Evolutionary conservation across 139 green algal species (phyloP).

Genomic region (Auxenochlorella protothecoides): DNA sequence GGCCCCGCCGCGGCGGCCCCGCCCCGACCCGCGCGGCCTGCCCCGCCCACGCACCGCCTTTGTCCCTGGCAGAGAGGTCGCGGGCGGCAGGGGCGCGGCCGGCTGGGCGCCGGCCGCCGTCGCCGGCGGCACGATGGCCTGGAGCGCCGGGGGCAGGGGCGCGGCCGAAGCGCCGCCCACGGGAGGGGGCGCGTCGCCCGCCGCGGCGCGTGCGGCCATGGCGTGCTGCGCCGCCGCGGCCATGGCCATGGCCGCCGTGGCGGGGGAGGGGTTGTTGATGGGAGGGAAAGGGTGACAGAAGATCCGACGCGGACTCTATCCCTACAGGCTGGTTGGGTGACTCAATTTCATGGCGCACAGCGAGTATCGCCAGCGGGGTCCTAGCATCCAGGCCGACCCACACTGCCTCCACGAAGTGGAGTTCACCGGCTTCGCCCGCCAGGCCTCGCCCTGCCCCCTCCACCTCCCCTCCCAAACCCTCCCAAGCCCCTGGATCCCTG

Average conservation of each 20-base stretch:
- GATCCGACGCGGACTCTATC: no score
- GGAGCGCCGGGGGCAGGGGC: conserved; percentile 8
- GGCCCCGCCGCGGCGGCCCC: background rate
- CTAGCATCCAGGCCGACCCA: no score
- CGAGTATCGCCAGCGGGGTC: no score
- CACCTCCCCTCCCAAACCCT: conserved; percentile 36
- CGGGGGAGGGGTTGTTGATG: background rate
- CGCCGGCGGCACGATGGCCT: conserved; percentile 13
- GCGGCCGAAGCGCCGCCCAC: background rate
- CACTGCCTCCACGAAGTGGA: no score
- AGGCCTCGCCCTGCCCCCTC: conserved; percentile 34
- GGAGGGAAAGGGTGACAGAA: no score
- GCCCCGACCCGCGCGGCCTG: background rate
- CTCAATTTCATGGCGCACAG: no score
- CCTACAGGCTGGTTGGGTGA: no score
- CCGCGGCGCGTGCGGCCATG: background rate
- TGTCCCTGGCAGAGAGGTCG: background rate
- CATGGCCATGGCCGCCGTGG: conserved; percentile 2
- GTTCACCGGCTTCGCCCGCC: no score
- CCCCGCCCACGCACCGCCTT: background rate
- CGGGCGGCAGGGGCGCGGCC: no score
- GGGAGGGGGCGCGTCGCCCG: background rate
- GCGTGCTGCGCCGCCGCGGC: background rate
- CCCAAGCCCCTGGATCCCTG: conserved; percentile 32
- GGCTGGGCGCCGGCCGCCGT: no score